Base-by-base conservation (phyloP, 176 grass and related monocot species). In the Triticum turgidum region DNA sequence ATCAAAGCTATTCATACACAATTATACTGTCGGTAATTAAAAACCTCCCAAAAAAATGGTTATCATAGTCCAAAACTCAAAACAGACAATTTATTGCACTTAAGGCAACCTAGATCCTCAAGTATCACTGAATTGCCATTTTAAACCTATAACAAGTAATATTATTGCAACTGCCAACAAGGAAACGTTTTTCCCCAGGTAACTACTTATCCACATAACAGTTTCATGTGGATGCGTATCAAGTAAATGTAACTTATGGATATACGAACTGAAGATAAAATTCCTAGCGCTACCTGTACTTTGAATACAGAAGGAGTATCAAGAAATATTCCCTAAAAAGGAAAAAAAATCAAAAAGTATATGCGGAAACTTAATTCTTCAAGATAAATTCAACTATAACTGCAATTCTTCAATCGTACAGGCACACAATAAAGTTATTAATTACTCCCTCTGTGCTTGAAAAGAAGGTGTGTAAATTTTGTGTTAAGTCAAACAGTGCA, bases 371-470 rank as follows among this genome's bases (percentile, higher is more conserved):
- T 64, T 79, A 18, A 56, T 79, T 83, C 22, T 54, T 64, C 17
- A 62, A 79, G 22, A 78, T 20, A 24, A 67, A 61, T 44, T 86
- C 22, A 73, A 83, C 77, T 69, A 87, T 33, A 70, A 59, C 5
- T 73, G 22, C 61, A 83, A 56, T 52, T 14, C 24, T 86, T 59
- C 27, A 65, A 83, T 59, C 58, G 73, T 64, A 84, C 51, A 76
- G 8, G 6, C 42, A 76, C 32, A 34, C 2, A 21, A 20, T 58
- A 76, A 67, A 89, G 41, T 24, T 80, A 33, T 52, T 24, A 73
- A 35, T 42, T 35, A 89, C 54, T 21, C 54, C 54, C 54, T 59
- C 54, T 6, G 2, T 21, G 54, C 54, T 59, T 59, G 18, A 59
- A 59, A 59, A 59, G 54, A 59, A 59, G 54, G 54, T 18, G 54